phyloP scores from a whole-genome alignment of 1,139 yeast species.

The Candida neerlandica region DNA sequence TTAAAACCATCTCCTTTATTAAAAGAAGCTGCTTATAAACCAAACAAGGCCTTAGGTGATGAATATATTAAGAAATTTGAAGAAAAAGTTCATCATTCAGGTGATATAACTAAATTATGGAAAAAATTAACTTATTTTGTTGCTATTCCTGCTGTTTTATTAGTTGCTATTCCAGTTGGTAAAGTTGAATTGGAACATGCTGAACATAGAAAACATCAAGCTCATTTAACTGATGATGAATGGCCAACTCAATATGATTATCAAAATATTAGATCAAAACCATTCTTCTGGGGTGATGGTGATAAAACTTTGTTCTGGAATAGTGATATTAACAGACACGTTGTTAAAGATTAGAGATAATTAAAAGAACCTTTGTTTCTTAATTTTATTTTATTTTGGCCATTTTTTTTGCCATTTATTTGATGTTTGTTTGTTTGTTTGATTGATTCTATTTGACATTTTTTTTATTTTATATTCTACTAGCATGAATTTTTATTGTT shows the following conservation, averaged over 20 bases:
- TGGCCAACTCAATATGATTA: slow-evolving; percentile 91
- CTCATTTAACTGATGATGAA: slow-evolving; percentile 80
- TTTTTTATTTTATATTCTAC: not conserved
- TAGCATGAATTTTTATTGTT: slow-evolving; percentile 2
- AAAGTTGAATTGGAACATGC: slow-evolving; percentile 85
- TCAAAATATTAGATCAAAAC: slow-evolving; percentile 84
- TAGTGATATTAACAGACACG: slow-evolving; percentile 85
- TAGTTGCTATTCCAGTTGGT: slow-evolving; percentile 79
- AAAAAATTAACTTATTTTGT: slow-evolving; percentile 76
- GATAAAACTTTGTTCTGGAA: slow-evolving; percentile 98
- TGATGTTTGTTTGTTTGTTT: slow-evolving; percentile 2
- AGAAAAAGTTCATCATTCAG: slow-evolving; percentile 79
- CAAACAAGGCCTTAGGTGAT: slow-evolving; percentile 45
- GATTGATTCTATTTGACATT: not conserved
- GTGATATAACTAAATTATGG: slow-evolving; percentile 77
- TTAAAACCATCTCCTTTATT: slow-evolving; percentile 42
- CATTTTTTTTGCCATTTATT: not conserved
- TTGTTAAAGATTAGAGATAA: slow-evolving; percentile 25
- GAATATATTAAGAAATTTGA: slow-evolving; percentile 44
- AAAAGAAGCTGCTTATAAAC: slow-evolving; percentile 44
- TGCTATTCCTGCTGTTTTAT: slow-evolving; percentile 79
- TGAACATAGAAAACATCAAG: slow-evolving; percentile 81
- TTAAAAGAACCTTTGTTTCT: not conserved
- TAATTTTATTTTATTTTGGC: not conserved
- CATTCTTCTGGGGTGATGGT: slow-evolving; percentile 98